Percentiles rank a stretch among this genome's conserved stretches.
Evolutionary conservation across 2,329 filamentous ascomycete genomes (phyloP).

Genomic region (Pseudogymnoascus sp.): DNA sequence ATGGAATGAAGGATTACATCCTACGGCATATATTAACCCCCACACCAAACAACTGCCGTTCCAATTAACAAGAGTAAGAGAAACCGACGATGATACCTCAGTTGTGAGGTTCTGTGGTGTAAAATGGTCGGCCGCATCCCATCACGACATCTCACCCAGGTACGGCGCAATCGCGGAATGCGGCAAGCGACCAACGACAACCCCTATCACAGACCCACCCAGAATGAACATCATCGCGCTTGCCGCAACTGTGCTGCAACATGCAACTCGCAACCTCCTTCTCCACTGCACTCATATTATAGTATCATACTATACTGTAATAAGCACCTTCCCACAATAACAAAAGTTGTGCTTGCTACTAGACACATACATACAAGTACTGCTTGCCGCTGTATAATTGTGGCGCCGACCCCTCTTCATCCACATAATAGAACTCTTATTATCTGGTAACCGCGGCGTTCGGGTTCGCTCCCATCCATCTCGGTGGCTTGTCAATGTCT

Average conservation of each 20-base stretch:
- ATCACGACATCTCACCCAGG: conserved; percentile 7
- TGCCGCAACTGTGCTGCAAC: background rate
- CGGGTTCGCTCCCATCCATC: background rate
- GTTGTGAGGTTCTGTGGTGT: background rate
- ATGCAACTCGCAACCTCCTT: background rate
- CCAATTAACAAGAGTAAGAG: background rate
- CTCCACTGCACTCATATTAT: background rate
- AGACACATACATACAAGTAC: background rate
- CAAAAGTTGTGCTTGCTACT: background rate
- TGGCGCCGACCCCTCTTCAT: background rate
- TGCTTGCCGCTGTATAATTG: background rate
- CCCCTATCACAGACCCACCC: background rate
- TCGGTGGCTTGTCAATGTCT: background rate
- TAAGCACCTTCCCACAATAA: background rate
- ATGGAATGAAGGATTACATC: background rate
- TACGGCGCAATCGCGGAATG: background rate
- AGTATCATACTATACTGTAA: background rate
- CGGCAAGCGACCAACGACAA: background rate
- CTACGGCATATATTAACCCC: background rate
- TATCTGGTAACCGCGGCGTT: background rate
- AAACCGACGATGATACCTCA: background rate
- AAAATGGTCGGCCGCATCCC: background rate
- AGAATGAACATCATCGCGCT: background rate
- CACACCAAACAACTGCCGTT: background rate
- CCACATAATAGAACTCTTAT: background rate